These are phyloP conservation scores for Trapa incisa DNA, from an alignment of 345 rosid species.

Conservation along the genomic window DNA sequence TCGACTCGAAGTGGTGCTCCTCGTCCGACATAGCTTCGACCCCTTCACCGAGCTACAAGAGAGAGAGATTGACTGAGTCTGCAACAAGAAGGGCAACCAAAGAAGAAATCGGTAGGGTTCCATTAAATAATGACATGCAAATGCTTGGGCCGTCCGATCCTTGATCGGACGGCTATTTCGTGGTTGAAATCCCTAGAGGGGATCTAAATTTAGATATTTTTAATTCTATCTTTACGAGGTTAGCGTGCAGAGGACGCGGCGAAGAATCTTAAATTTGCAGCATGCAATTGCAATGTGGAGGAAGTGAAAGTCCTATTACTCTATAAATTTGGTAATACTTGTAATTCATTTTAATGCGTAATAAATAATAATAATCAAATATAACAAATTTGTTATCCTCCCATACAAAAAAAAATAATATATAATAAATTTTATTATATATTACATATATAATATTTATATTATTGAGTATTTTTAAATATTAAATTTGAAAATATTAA, in stretches of 20 bases:
- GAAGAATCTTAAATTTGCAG: too few species aligned
- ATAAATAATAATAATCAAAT: too few species aligned
- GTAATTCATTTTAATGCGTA: too few species aligned
- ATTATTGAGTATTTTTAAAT: too few species aligned
- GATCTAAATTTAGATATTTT: background rate
- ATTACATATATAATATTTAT: too few species aligned
- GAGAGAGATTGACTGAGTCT: background rate
- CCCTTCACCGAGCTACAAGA: background rate
- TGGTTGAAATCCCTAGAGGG: background rate
- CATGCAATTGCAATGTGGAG: too few species aligned
- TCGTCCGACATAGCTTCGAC: constrained; percentile 2
- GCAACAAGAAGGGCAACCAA: background rate
- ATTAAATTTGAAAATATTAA: too few species aligned
- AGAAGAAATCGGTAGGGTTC: background rate
- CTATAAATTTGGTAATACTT: background rate
- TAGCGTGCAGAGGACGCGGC: background rate
- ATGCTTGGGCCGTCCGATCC: background rate
- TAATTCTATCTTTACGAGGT: background rate
- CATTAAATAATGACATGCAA: background rate
- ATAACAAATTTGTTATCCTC: too few species aligned
- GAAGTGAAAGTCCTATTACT: too few species aligned
- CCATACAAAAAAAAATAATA: too few species aligned
- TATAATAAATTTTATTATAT: too few species aligned
- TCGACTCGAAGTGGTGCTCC: background rate
- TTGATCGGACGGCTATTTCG: background rate